Percentiles rank a stretch among this genome's conserved stretches.
Conservation (phyloP, 1,139 yeast genomes). For the Suhomyces guaymorum region DNA sequence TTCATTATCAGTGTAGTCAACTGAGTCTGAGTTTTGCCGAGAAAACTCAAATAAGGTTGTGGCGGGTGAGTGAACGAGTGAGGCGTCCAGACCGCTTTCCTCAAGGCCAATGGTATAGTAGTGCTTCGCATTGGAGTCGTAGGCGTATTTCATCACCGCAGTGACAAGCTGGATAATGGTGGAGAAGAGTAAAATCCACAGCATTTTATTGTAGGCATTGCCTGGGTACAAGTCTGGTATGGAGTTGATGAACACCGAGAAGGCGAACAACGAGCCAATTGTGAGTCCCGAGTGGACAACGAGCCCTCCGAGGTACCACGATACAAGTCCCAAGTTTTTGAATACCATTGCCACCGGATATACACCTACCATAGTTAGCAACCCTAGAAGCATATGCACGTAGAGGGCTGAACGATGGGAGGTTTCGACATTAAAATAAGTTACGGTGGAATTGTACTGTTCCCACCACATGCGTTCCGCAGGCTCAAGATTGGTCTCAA, state of each 20-base stretch:
- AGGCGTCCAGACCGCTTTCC: slow-evolving; percentile 4
- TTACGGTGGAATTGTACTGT: slow-evolving; percentile 67
- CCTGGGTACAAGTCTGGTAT: slow-evolving; percentile 74
- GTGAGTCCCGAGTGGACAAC: slow-evolving; percentile 50
- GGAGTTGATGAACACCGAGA: slow-evolving; percentile 59
- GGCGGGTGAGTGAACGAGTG: slow-evolving; percentile 31
- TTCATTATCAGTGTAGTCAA: slow-evolving; percentile 16
- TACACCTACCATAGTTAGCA: slow-evolving; percentile 50
- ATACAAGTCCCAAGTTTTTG: slow-evolving; percentile 56
- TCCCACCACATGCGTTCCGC: slow-evolving; percentile 81
- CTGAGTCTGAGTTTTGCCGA: slow-evolving; percentile 14
- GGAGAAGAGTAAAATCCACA: slow-evolving; percentile 57
- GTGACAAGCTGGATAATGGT: slow-evolving; percentile 54
- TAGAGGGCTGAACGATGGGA: slow-evolving; percentile 51
- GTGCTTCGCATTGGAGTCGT: slow-evolving; percentile 10
- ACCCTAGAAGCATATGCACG: slow-evolving; percentile 54
- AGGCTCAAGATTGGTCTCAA: slow-evolving; percentile 66
- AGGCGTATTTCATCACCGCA: slow-evolving; percentile 37
- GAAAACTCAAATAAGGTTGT: slow-evolving; percentile 40
- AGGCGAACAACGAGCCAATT: slow-evolving; percentile 54
- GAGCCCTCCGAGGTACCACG: slow-evolving; percentile 57
- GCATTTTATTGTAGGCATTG: slow-evolving; percentile 70
- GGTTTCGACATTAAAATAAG: slow-evolving; percentile 65
- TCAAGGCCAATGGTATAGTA: slow-evolving; percentile 18
- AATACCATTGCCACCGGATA: slow-evolving; percentile 74